Evolutionary conservation across 345 rosid genomes (phyloP).

Genomic region (Isatis tinctoria): DNA sequence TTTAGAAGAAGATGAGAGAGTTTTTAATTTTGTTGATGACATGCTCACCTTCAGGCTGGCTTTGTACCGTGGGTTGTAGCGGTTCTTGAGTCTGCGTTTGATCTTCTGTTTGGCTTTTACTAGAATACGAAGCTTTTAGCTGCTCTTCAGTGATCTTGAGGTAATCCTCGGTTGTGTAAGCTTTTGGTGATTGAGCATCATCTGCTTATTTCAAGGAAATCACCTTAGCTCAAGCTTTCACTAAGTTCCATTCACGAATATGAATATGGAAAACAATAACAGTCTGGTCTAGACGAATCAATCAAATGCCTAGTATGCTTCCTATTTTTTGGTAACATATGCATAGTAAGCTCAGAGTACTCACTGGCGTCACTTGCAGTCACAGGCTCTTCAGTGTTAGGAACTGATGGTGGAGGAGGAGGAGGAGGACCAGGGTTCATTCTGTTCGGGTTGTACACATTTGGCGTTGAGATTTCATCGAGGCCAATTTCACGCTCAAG

Average conservation of each 20-base stretch:
- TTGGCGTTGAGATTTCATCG: slow-evolving; percentile 51
- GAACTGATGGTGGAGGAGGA: slow-evolving; percentile 28
- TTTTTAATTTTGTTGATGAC: background rate
- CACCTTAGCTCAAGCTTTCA: background rate
- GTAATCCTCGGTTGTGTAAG: slow-evolving; percentile 73
- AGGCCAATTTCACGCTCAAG: slow-evolving; percentile 91
- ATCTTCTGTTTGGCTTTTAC: slow-evolving; percentile 25
- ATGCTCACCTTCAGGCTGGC: slow-evolving; percentile 37
- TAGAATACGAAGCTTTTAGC: slow-evolving; percentile 48
- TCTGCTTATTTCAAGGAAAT: slow-evolving; percentile 37
- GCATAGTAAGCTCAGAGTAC: slow-evolving; percentile 21
- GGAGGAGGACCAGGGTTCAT: slow-evolving; percentile 34
- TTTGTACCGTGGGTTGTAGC: slow-evolving; percentile 28
- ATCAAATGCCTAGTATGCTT: background rate
- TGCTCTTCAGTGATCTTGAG: slow-evolving; percentile 83
- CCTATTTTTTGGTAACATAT: background rate
- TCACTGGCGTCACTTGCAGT: slow-evolving; percentile 51
- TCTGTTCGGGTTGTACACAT: slow-evolving; percentile 40
- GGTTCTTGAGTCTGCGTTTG: slow-evolving; percentile 39
- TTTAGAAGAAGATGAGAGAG: background rate
- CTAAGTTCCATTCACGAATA: background rate
- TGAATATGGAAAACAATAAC: background rate
- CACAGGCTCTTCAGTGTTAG: slow-evolving; percentile 36
- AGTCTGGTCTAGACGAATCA: background rate
- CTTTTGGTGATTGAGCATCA: slow-evolving; percentile 47